Evolutionary conservation across 2,329 filamentous ascomycete genomes (phyloP), one percentile per base, ranked within the genome.

Genomic region (Calonectria leucothoes): DNA sequence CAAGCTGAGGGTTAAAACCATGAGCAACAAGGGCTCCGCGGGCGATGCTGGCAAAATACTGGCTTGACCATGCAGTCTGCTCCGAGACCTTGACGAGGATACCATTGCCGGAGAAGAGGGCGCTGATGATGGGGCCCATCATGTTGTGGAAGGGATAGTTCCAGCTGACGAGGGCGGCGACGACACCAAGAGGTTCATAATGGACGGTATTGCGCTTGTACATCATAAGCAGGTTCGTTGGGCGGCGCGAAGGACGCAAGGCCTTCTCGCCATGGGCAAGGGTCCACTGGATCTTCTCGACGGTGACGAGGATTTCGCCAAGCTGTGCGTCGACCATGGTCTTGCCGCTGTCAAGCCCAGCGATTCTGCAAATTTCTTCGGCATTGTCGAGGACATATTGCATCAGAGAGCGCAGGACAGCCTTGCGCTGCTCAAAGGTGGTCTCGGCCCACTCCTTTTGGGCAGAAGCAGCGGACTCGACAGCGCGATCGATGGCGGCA

Each of bases 81-180:
- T 99, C 97, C 65, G 95, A 98, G 61, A 94, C 94, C 86, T 99
- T 99, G 83, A 98, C 94, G 51, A 99, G 89, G 77, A 98, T 93
- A 66, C 92, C 95, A 82, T 98, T 98, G 59, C 97, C 97, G 17
- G 96, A 90, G 83, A 98, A 98, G 65, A 98, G 90, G 20, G 94
- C 93, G 77, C 94, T 96, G 82, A 98, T 97, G 77, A 98, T 91
- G 17, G 96, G 97, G 0, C 94, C 95, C 59, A 98, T 91, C 75
- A 98, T 89, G 85, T 99, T 99, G 87, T 99, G 97, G 85, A 98
- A 98, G 55, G 95, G 93, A 83, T 95, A 98, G 87, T 99, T 99
- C 97, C 97, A 99, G 82, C 94, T 97, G 52, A 99, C 95, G 66
- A 96, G 93, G 23, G 97, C 96, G 14, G 95, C 93, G 7, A 99